Evolutionary conservation across 352 stramenopile genomes (phyloP).

Genomic region (Phytophthora macrochlamydospora): DNA sequence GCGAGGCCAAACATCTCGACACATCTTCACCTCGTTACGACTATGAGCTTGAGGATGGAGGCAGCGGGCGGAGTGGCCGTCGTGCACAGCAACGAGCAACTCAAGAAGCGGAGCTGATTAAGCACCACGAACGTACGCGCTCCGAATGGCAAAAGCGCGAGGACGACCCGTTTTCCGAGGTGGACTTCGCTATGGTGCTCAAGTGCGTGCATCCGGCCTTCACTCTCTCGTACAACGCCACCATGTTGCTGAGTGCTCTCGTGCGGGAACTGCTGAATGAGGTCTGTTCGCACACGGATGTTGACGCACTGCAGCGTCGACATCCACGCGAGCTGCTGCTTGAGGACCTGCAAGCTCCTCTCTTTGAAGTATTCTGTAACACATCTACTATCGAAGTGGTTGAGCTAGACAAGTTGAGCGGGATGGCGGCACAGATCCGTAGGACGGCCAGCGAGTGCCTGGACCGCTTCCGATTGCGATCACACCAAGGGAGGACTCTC

Average conservation of each 20-base stretch:
- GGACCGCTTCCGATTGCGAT: conserved; percentile 39
- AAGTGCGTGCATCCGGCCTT: conserved; percentile 68
- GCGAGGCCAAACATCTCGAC: conserved; percentile 46
- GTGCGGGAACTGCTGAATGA: conserved; percentile 61
- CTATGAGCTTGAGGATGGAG: conserved; percentile 12
- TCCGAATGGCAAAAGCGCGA: conserved; percentile 65
- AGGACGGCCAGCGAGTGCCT: conserved; percentile 27
- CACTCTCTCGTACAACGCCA: conserved; percentile 62
- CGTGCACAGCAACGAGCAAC: conserved; percentile 5
- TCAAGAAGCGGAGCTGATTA: conserved; percentile 49
- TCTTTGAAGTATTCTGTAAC: conserved; percentile 30
- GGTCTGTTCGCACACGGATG: conserved; percentile 46
- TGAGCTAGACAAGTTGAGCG: conserved; percentile 12
- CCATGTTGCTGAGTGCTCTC: conserved; percentile 50
- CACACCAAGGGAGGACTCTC: conserved; percentile 43
- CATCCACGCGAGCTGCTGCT: conserved; percentile 42
- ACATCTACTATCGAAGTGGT: conserved; percentile 13
- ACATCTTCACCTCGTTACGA: neutral
- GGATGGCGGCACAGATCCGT: conserved; percentile 15
- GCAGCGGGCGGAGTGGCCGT: conserved; percentile 11
- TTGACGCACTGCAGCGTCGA: conserved; percentile 36
- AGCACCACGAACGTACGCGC: conserved; percentile 47
- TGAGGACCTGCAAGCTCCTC: conserved; percentile 22
- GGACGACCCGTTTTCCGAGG: conserved; percentile 63
- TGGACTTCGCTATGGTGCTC: conserved; percentile 65